Conservation (phyloP, 495 filamentous ascomycete genomes). For the Xylaria bambusicola region DNA sequence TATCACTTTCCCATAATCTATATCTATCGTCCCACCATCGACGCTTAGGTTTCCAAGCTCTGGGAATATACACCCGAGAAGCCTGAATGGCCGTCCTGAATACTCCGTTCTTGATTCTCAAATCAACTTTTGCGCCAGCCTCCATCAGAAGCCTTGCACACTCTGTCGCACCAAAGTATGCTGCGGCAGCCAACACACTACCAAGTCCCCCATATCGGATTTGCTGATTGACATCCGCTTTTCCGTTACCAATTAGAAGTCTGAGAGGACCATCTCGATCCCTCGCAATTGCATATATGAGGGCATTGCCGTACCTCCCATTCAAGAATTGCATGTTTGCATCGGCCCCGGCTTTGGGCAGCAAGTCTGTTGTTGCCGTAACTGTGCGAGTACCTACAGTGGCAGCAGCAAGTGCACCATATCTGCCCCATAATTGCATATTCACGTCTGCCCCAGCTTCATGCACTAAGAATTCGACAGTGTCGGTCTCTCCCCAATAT, state of each 20-base stretch:
- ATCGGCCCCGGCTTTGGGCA: neutral
- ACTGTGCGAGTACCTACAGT: too few species aligned
- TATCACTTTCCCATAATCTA: too few species aligned
- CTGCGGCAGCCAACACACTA: neutral
- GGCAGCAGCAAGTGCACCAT: neutral
- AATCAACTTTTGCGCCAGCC: neutral
- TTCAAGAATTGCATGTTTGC: neutral
- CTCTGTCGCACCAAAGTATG: neutral
- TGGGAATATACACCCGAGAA: neutral
- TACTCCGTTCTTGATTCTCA: neutral
- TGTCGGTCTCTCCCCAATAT: neutral
- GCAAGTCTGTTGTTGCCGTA: neutral
- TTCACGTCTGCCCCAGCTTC: neutral
- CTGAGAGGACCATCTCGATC: neutral
- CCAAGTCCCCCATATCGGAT: neutral
- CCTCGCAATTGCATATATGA: neutral
- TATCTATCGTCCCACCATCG: too few species aligned
- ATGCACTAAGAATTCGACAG: neutral
- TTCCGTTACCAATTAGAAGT: neutral
- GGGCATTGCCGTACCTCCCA: neutral
- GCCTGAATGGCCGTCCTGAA: neutral
- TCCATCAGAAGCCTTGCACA: neutral
- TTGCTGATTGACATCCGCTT: constrained; percentile 5
- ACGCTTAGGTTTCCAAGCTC: too few species aligned
- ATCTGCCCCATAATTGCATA: neutral